These are phyloP conservation scores for Botrytis sinoallii DNA, from an alignment of 2,329 filamentous ascomycete genomes.

Conservation along the genomic window DNA sequence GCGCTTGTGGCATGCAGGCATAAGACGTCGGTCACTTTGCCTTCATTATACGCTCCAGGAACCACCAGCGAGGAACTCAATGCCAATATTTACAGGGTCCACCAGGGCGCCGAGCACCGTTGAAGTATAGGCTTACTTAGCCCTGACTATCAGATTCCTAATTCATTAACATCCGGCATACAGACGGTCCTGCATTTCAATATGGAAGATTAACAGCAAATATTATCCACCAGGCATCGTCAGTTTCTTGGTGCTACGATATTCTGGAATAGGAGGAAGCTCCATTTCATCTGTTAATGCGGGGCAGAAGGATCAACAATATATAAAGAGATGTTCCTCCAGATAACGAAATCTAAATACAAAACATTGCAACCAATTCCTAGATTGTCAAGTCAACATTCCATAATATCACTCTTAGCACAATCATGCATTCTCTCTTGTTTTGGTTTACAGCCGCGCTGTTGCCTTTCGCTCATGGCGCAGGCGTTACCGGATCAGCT, in stretches of 20 bases:
- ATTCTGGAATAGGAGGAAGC: too few species aligned
- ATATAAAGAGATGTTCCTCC: background rate
- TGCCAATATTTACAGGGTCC: background rate
- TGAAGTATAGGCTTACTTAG: background rate
- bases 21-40: background rate
- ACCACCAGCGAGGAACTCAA: background rate
- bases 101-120: background rate
- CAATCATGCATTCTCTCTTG: conserved; percentile 3
- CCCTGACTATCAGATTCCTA: background rate
- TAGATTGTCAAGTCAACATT: background rate
- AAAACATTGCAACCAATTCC: background rate
- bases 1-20: background rate
- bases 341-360: background rate
- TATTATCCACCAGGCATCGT: conserved; percentile 1
- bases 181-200: background rate
- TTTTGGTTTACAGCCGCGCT: conserved; percentile 7
- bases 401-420: background rate
- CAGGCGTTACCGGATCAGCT: conserved; percentile 13
- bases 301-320: background rate
- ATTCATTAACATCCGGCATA: background rate
- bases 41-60: background rate
- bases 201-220: background rate
- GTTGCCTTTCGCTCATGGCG: conserved; percentile 7
- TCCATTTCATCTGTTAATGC: background rate
- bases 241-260: background rate